A percentile compares a stretch with the other conserved stretches of the same genome.
phyloP scores from a whole-genome alignment of 768 basidiomycete species.

The Phallus indusiatus region DNA sequence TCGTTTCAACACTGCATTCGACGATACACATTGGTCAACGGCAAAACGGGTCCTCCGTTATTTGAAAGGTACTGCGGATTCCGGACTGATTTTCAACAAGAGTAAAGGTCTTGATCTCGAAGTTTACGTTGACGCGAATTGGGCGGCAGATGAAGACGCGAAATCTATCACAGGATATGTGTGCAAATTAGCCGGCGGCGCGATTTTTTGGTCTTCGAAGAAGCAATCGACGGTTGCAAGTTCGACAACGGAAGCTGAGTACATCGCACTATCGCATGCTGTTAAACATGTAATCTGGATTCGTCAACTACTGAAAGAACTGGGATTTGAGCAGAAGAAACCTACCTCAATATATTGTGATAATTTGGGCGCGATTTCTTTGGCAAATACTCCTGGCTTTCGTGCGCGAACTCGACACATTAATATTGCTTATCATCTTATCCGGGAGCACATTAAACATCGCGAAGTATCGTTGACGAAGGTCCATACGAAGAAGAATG shows the following conservation, averaged over 20 bases:
- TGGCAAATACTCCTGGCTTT: neutral
- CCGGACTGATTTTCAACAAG: neutral
- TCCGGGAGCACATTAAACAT: conserved; percentile 18
- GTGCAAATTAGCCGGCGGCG: conserved; percentile 19
- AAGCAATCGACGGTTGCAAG: conserved; percentile 22
- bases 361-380: conserved; percentile 15
- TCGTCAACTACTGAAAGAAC: conserved; percentile 10
- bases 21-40: conserved; percentile 26
- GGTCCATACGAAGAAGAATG: conserved; percentile 21
- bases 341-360: conserved; percentile 11
- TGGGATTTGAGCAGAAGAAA: neutral
- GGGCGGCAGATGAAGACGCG: conserved; percentile 2
- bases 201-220: conserved; percentile 26
- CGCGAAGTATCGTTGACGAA: conserved; percentile 14
- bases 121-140: conserved; percentile 17
- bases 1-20: conserved; percentile 26
- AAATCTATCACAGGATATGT: neutral
- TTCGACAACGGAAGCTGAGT: conserved; percentile 29
- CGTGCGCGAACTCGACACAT: conserved; percentile 21
- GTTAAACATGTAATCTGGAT: conserved; percentile 16
- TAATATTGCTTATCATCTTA: conserved; percentile 24
- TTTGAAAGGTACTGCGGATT: conserved; percentile 23
- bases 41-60: conserved; percentile 32
- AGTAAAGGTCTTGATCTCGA: neutral
- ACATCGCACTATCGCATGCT: conserved; percentile 20